A percentile compares a stretch with the other conserved stretches of the same genome.
Evolutionary conservation across 352 stramenopile species (phyloP).

Genomic region (Pythium periplocum): DNA sequence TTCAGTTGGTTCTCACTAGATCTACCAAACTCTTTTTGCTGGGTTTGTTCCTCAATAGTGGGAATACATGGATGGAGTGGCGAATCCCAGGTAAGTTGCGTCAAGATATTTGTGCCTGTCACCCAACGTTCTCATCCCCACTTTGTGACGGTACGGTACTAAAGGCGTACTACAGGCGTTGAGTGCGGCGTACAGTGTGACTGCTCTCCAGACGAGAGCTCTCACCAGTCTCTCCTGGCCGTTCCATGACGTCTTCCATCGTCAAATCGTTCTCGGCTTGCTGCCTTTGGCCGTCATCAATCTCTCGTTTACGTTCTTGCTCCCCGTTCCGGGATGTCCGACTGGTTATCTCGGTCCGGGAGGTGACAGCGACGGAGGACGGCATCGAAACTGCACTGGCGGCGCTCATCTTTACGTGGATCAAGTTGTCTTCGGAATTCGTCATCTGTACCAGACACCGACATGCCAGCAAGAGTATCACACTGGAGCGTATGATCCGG

Average conservation of each 20-base stretch:
- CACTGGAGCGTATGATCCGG: slow-evolving; percentile 67
- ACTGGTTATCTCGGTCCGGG: slow-evolving; percentile 72
- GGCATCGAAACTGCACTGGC: slow-evolving; percentile 62
- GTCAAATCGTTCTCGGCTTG: slow-evolving; percentile 26
- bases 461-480: slow-evolving; percentile 52
- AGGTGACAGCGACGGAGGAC: slow-evolving; percentile 33
- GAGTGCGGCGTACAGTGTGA: slow-evolving; percentile 33
- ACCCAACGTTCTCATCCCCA: slow-evolving; percentile 1
- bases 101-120: neutral
- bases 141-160: neutral
- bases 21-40: slow-evolving; percentile 49
- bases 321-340: slow-evolving; percentile 61
- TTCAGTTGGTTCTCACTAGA: slow-evolving; percentile 8
- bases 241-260: neutral
- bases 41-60: slow-evolving; percentile 72
- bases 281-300: slow-evolving; percentile 40
- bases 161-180: slow-evolving; percentile 72
- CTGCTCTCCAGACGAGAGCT: slow-evolving; percentile 7
- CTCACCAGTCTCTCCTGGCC: too few species aligned
- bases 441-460: slow-evolving; percentile 59
- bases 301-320: slow-evolving; percentile 40
- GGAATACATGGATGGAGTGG: slow-evolving; percentile 43
- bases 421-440: slow-evolving; percentile 41
- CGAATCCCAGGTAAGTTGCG: slow-evolving; percentile 47
- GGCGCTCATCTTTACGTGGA: slow-evolving; percentile 76